Percentiles rank a stretch among this genome's conserved stretches.
Evolutionary conservation across 805 yeast genomes (phyloP).

Genomic region (Saccharomycopsis selenospora): DNA sequence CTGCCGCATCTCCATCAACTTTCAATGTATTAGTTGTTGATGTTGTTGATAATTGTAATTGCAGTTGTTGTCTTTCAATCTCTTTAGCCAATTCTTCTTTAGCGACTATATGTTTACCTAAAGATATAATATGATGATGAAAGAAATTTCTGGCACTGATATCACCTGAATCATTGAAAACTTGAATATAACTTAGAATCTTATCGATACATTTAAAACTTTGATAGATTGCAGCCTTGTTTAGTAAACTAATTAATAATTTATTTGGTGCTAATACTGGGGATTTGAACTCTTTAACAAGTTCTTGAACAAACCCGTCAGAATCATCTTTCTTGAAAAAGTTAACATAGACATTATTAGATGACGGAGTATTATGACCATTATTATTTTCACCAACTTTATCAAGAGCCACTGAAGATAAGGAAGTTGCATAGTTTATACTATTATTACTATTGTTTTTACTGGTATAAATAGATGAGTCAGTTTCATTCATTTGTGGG

Average conservation of each 20-base stretch:
- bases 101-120: slow-evolving; percentile 49
- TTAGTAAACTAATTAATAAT: slow-evolving; percentile 51
- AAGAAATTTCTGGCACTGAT: slow-evolving; percentile 77
- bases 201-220: slow-evolving; percentile 51
- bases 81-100: slow-evolving; percentile 21
- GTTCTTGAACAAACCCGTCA: slow-evolving; percentile 35
- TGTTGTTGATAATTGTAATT: neutral
- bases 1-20: neutral
- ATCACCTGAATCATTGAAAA: slow-evolving; percentile 58
- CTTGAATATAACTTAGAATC: slow-evolving; percentile 44
- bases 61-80: neutral
- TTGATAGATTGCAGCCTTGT: slow-evolving; percentile 53
- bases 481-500: slow-evolving; percentile 28
- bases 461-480: slow-evolving; percentile 3
- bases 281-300: slow-evolving; percentile 38
- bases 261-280: slow-evolving; percentile 47
- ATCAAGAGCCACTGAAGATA: slow-evolving; percentile 13
- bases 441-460: neutral
- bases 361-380: slow-evolving; percentile 10
- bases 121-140: slow-evolving; percentile 73
- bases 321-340: slow-evolving; percentile 38
- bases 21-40: neutral
- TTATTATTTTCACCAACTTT: neutral
- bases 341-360: slow-evolving; percentile 13
- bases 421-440: slow-evolving; percentile 3